Conservation (phyloP, 163 green algal genomes). For the Smithsoniella earleae region DNA sequence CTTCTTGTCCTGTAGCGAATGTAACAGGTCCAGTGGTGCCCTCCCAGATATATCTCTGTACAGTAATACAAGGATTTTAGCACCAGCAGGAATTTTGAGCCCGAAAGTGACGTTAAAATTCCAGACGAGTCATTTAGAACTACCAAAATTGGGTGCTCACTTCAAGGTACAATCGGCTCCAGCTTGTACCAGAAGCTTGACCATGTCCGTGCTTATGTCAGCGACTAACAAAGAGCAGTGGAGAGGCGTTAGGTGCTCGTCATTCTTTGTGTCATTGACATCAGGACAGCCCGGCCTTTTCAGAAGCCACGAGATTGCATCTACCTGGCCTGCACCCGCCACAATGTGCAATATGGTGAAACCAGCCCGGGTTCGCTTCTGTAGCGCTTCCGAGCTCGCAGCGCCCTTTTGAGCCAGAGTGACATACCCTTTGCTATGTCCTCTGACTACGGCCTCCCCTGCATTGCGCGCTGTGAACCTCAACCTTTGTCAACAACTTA, state of each 20-base stretch:
- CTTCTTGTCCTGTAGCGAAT: too few species aligned
- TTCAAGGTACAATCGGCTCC: not conserved
- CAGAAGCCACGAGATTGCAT: not conserved
- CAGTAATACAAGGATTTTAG: too few species aligned
- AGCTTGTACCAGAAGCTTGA: not conserved
- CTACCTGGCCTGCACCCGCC: not conserved
- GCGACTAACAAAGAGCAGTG: slow-evolving; percentile 4
- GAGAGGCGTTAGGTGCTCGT: slow-evolving; percentile 8
- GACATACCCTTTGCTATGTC: not conserved
- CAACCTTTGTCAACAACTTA: too few species aligned
- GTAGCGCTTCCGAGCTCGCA: not conserved
- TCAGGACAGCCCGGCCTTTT: not conserved
- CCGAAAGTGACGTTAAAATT: too few species aligned
- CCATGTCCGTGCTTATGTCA: too few species aligned
- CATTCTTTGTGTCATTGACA: not conserved
- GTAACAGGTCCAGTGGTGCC: too few species aligned
- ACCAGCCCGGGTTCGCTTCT: not conserved
- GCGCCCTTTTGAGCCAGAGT: not conserved
- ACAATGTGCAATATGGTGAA: not conserved
- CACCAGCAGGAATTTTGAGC: too few species aligned
- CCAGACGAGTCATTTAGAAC: too few species aligned
- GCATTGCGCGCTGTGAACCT: not conserved
- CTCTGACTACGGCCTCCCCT: not conserved
- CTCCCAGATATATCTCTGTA: too few species aligned
- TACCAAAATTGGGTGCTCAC: too few species aligned